A percentile compares a stretch with the other conserved stretches of the same genome.
Conservation (phyloP, 768 basidiomycete genomes). For the Russula virescens region DNA sequence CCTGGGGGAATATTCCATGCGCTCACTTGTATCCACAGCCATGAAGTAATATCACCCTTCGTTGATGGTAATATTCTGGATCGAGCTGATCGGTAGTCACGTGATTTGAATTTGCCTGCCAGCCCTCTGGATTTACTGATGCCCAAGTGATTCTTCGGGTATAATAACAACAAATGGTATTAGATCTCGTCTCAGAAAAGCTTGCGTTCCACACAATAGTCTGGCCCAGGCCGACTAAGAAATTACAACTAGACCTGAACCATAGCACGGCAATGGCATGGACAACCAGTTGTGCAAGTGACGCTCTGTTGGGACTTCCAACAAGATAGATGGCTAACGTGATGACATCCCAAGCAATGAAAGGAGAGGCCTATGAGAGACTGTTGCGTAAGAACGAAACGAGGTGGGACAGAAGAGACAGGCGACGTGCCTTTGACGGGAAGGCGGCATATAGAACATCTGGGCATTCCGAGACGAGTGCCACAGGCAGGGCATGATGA, state of each 20-base stretch:
- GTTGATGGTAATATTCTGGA: too few species aligned
- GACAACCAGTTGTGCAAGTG: conserved; percentile 62
- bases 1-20: neutral
- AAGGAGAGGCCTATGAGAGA: conserved; percentile 45
- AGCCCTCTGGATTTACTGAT: too few species aligned
- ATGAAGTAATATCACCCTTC: too few species aligned
- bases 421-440: conserved; percentile 58
- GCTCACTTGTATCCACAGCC: neutral
- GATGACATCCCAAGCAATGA: conserved; percentile 55
- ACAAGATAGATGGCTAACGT: conserved; percentile 62
- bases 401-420: neutral
- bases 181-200: too few species aligned
- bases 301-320: conserved; percentile 47
- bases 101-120: too few species aligned
- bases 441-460: conserved; percentile 70
- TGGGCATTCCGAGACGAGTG: conserved; percentile 39
- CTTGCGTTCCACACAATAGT: neutral
- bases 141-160: too few species aligned
- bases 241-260: neutral
- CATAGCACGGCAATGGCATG: conserved; percentile 45
- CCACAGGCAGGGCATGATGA: conserved; percentile 41
- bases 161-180: too few species aligned
- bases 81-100: too few species aligned
- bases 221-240: neutral
- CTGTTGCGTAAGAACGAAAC: neutral